Percentiles rank a stretch among this genome's conserved stretches.
phyloP scores from a whole-genome alignment of 306 rosid species.

The Cicer yamashitae region DNA sequence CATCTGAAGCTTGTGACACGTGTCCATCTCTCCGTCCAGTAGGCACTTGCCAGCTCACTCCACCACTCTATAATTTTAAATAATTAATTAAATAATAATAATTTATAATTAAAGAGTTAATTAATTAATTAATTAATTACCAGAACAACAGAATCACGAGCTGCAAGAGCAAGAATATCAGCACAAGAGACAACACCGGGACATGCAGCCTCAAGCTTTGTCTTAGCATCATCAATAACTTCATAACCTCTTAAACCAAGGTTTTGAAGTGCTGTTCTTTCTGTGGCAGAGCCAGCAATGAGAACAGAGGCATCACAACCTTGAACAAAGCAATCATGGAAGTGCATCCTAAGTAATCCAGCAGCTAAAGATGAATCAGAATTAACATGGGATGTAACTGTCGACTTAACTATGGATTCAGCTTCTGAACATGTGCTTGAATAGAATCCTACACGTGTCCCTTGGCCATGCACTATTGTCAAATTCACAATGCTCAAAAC shows the following conservation, averaged over 20 bases:
- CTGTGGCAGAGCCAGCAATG: constrained; percentile 35
- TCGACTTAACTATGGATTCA: constrained; percentile 54
- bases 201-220: constrained; percentile 56
- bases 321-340: constrained; percentile 60
- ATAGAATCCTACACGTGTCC: constrained; percentile 51
- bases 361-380: constrained; percentile 51
- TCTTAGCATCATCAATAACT: constrained; percentile 58
- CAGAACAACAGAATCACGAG: constrained; percentile 62
- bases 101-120: no score
- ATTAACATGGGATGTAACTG: constrained; percentile 44
- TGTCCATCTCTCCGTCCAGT: constrained; percentile 68
- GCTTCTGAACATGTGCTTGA: constrained; percentile 44
- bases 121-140: constrained; percentile 25
- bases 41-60: constrained; percentile 58
- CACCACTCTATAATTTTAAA: constrained; percentile 42
- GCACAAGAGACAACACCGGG: constrained; percentile 66
- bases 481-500: constrained; percentile 12
- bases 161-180: constrained; percentile 60
- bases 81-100: no score
- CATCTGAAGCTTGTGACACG: constrained; percentile 61
- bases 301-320: constrained; percentile 63
- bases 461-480: constrained; percentile 43
- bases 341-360: constrained; percentile 55
- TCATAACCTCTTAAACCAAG: constrained; percentile 51
- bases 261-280: constrained; percentile 43